Conservation (phyloP, 1,284 basidiomycete species). For the Sanghuangporus weigelae region DNA sequence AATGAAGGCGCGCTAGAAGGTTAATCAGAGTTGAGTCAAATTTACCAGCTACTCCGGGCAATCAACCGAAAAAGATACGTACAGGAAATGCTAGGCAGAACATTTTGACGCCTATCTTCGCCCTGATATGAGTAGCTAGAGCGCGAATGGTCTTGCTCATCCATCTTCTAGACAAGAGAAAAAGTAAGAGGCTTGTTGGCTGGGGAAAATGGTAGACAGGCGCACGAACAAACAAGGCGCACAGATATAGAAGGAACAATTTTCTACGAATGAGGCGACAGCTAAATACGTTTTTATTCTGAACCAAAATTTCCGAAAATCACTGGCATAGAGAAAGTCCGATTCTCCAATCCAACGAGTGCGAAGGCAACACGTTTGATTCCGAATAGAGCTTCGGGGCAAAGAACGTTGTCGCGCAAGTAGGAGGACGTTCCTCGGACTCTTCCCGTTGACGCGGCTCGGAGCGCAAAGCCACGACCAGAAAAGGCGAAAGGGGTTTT, state of each 20-base stretch:
- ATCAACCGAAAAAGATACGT: not conserved
- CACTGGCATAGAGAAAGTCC: constrained; percentile 3
- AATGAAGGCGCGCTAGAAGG: constrained; percentile 7
- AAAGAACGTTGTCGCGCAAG: constrained; percentile 4
- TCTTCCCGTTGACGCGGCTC: constrained; percentile 1
- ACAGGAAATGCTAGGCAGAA: constrained; percentile 16
- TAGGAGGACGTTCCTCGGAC: not conserved
- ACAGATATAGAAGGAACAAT: constrained; percentile 12
- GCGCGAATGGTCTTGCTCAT: constrained; percentile 9
- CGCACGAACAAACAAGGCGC: not conserved
- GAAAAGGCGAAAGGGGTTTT: constrained; percentile 2
- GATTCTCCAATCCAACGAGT: constrained; percentile 5
- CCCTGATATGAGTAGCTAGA: not conserved
- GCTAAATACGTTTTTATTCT: constrained; percentile 10
- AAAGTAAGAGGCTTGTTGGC: not conserved
- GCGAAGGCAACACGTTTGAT: constrained; percentile 5
- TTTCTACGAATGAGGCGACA: constrained; percentile 5
- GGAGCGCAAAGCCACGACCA: not conserved
- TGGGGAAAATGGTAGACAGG: constrained; percentile 5
- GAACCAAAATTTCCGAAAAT: constrained; percentile 2
- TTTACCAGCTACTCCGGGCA: not conserved
- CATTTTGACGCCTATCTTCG: constrained; percentile 11
- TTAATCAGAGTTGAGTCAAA: not conserved
- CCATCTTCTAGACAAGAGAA: constrained; percentile 6
- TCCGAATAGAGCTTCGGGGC: not conserved